Percentiles rank a stretch among this genome's conserved stretches.
phyloP scores from a whole-genome alignment of 2,329 filamentous ascomycete genomes.

The Aureobasidium subglaciale region DNA sequence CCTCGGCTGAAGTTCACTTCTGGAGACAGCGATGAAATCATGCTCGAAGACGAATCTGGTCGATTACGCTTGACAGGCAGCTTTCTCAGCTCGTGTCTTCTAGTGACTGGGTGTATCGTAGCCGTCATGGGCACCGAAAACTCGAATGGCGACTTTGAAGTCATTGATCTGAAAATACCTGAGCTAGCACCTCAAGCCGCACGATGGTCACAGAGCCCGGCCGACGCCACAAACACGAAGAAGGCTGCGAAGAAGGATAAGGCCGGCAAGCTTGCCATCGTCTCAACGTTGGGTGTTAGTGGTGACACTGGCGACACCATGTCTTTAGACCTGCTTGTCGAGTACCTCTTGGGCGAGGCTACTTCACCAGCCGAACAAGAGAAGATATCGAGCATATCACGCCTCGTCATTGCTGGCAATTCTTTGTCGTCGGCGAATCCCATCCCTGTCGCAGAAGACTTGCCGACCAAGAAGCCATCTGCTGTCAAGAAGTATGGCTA shows the following conservation, averaged over 20 bases:
- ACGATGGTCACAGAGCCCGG: slow-evolving; percentile 65
- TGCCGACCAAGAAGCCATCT: slow-evolving; percentile 32
- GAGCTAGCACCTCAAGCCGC: slow-evolving; percentile 76
- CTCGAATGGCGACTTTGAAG: slow-evolving; percentile 81
- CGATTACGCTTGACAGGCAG: slow-evolving; percentile 72
- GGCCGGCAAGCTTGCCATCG: slow-evolving; percentile 69
- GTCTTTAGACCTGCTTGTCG: slow-evolving; percentile 68
- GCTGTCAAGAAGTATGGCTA: slow-evolving; percentile 86
- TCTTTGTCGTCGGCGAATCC: slow-evolving; percentile 55
- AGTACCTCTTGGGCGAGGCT: slow-evolving; percentile 82
- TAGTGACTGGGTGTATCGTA: slow-evolving; percentile 89
- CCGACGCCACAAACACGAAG: slow-evolving; percentile 29
- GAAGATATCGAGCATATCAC: slow-evolving; percentile 61
- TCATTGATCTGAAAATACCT: slow-evolving; percentile 81
- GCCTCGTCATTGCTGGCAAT: slow-evolving; percentile 87
- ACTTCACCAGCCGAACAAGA: slow-evolving; percentile 54
- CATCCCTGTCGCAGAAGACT: slow-evolving; percentile 41
- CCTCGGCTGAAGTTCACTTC: slow-evolving; percentile 69
- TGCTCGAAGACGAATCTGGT: slow-evolving; percentile 94
- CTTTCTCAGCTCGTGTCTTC: slow-evolving; percentile 57
- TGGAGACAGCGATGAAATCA: slow-evolving; percentile 55
- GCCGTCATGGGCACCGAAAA: slow-evolving; percentile 96
- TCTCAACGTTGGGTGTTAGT: slow-evolving; percentile 81
- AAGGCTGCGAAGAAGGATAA: slow-evolving; percentile 36
- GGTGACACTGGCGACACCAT: slow-evolving; percentile 68